These are phyloP conservation scores for Clarireedia homoeocarpa DNA, from an alignment of 2,329 filamentous ascomycete genomes.

Conservation along the genomic window DNA sequence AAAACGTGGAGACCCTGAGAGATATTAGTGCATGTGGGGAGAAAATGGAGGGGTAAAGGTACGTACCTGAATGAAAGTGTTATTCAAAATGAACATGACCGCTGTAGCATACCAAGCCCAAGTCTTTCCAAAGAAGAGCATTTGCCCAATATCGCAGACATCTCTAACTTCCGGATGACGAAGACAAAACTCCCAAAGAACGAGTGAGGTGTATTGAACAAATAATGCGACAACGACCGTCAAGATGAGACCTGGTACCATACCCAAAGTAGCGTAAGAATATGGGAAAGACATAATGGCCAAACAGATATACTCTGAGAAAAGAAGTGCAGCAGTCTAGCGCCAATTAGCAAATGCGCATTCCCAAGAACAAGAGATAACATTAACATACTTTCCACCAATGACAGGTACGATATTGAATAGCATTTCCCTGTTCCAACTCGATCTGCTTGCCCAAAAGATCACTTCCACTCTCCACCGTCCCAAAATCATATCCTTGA, in stretches of 20 bases:
- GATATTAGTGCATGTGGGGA: conserved; percentile 6
- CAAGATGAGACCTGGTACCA: conserved; percentile 79
- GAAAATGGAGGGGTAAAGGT: neutral
- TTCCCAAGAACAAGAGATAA: neutral
- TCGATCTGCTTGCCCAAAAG: conserved; percentile 59
- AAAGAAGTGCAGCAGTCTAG: conserved; percentile 76
- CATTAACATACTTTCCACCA: conserved; percentile 66
- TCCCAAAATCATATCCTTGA: conserved; percentile 19
- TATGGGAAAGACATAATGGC: conserved; percentile 93
- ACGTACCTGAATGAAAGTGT: conserved; percentile 74
- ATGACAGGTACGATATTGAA: conserved; percentile 87
- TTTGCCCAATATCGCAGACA: conserved; percentile 92
- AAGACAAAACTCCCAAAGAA: conserved; percentile 74
- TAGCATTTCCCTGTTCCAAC: conserved; percentile 66
- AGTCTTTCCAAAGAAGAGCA: conserved; percentile 79
- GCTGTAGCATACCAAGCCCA: conserved; percentile 65
- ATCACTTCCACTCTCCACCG: conserved; percentile 17
- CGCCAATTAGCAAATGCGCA: neutral
- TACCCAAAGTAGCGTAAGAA: conserved; percentile 80
- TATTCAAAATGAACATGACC: conserved; percentile 88
- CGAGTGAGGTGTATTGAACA: conserved; percentile 76
- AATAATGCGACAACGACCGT: conserved; percentile 69
- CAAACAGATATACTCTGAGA: conserved; percentile 92
- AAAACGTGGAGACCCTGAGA: conserved; percentile 68
- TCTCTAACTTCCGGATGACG: conserved; percentile 86